Evolutionary conservation across 2,329 filamentous ascomycete genomes (phyloP), one percentile per base, ranked within the genome.

Genomic region (Aspergillus costaricaensis): DNA sequence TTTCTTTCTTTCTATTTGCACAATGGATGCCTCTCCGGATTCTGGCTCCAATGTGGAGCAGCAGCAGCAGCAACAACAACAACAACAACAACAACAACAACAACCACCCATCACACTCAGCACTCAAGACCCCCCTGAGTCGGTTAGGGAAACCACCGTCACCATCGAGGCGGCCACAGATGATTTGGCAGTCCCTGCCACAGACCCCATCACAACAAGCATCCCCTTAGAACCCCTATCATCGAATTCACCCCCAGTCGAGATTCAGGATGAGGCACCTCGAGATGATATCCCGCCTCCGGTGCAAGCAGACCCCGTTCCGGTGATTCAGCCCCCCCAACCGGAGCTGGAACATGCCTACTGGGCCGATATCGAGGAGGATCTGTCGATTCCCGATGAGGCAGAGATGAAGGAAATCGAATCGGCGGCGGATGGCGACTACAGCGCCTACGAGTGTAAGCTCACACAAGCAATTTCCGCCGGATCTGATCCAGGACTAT

Each of bases 361-460:
- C 55, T 86, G 84, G 83, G 81, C 81, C 12, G 80, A 82, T 4
- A 79, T 85, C 50, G 77, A 80, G 52, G 85, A 88, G 70, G 86
- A 88, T 66, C 79, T 73, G 6, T 83, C 83, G 0, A 70, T 73
- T 2, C 85, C 86, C 6, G 81, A 83, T 58, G 83, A 85, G 65
- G 80, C 80, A 9, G 86, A 88, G 74, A 67, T 87, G 65, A 83
- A 82, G 66, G 83, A 84, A 65, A 86, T 88, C 32, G 81, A 85
- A 54, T 66, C 67, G 4, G 74, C 76, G 3, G 73, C 73, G 4
- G 76, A 76, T 53, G 80, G 83, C 57, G 78, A 83, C 56, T 72
- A 76, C 62, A 86, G 81, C 70, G 86, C 85, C n/a, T 68, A 81
- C 49, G 84, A 88, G 64, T 80, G 80, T 79, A 72, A 67, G 76